phyloP scores from a whole-genome alignment of 2,329 filamentous ascomycete species.

The Fusarium sulawesiense region DNA sequence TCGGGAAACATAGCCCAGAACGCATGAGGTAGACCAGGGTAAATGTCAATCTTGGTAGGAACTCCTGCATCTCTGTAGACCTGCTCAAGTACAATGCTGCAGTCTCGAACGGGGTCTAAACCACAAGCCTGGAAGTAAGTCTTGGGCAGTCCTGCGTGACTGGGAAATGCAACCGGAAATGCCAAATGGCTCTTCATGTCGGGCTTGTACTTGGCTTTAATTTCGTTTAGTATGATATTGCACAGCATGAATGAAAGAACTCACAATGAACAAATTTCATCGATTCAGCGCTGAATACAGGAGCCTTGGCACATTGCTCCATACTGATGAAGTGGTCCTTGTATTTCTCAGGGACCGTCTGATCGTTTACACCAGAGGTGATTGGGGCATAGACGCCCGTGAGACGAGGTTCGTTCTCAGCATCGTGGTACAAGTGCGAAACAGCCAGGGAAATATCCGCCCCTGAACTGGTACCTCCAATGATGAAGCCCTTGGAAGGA shows the following conservation, averaged over 20 bases:
- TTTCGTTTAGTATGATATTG: neutral
- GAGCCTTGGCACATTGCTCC: conserved; percentile 43
- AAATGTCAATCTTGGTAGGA: conserved; percentile 45
- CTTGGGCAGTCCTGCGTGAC: conserved; percentile 42
- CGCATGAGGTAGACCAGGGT: conserved; percentile 47
- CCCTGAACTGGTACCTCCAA: conserved; percentile 47
- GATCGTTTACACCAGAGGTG: conserved; percentile 34
- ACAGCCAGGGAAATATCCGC: conserved; percentile 46
- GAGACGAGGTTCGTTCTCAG: conserved; percentile 35
- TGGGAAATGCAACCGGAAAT: conserved; percentile 42
- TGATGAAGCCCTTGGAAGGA: conserved; percentile 34
- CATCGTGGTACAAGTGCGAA: conserved; percentile 40
- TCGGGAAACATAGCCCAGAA: conserved; percentile 47
- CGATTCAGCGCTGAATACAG: conserved; percentile 41
- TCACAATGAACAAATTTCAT: conserved; percentile 43
- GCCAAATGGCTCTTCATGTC: conserved; percentile 41
- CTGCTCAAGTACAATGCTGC: conserved; percentile 47
- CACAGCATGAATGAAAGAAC: neutral
- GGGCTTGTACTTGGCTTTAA: conserved; percentile 44
- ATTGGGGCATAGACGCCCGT: conserved; percentile 46
- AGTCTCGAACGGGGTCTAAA: conserved; percentile 47
- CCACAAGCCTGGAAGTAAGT: conserved; percentile 51
- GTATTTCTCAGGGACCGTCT: conserved; percentile 46
- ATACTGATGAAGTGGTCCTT: conserved; percentile 46
- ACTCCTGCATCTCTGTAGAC: conserved; percentile 46